Conservation (phyloP, 148 eudicot genomes). For the Nyssa sinensis region DNA sequence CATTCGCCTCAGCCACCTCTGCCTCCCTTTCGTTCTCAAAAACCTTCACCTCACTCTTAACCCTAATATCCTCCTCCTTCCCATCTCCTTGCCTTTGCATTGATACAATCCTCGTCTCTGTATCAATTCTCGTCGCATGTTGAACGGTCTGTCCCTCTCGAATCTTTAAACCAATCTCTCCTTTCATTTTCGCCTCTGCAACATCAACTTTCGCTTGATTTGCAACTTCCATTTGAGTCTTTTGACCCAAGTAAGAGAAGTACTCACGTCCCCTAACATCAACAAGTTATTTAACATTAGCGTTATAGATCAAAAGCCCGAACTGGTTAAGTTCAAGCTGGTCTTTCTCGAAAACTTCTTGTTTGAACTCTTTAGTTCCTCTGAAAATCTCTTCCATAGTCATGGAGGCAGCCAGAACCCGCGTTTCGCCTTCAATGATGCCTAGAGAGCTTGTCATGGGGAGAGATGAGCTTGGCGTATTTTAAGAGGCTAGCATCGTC, state of each 20-base stretch:
- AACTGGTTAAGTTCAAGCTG: constrained; percentile 52
- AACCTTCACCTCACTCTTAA: constrained; percentile 40
- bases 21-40: constrained; percentile 48
- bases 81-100: constrained; percentile 39
- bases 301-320: constrained; percentile 48
- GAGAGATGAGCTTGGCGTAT: constrained; percentile 51
- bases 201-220: constrained; percentile 59
- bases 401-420: constrained; percentile 54
- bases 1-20: constrained; percentile 50
- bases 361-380: constrained; percentile 46
- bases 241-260: constrained; percentile 57
- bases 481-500: constrained; percentile 25
- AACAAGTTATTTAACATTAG: constrained; percentile 53
- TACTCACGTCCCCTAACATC: constrained; percentile 58
- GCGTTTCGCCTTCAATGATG: constrained; percentile 54
- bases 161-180: constrained; percentile 42
- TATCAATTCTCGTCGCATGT: constrained; percentile 50
- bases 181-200: constrained; percentile 52
- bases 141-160: constrained; percentile 44
- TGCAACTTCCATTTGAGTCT: constrained; percentile 56
- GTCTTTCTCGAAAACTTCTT: constrained; percentile 45
- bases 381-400: constrained; percentile 55
- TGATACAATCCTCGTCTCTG: constrained; percentile 45
- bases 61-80: constrained; percentile 42
- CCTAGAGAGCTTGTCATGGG: constrained; percentile 57